A percentile compares a stretch with the other conserved stretches of the same genome.
phyloP scores from a whole-genome alignment of 495 filamentous ascomycete genomes.

The Antarctomyces pellizariae region DNA sequence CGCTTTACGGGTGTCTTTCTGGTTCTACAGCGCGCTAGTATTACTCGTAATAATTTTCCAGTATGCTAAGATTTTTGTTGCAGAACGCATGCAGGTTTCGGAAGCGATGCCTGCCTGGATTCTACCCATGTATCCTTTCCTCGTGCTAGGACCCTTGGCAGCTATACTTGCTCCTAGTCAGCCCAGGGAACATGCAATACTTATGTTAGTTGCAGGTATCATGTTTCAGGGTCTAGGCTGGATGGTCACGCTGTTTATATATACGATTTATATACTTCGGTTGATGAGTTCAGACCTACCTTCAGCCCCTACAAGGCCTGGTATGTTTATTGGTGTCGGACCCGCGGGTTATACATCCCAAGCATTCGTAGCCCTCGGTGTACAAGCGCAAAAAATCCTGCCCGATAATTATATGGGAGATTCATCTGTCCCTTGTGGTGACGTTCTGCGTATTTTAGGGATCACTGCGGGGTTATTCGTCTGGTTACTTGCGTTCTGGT shows the following conservation, averaged over 20 bases:
- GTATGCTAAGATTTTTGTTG: slow-evolving; percentile 28
- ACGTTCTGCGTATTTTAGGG: slow-evolving; percentile 24
- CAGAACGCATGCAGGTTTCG: slow-evolving; percentile 15
- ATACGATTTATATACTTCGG: slow-evolving; percentile 15
- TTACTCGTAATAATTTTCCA: slow-evolving; percentile 22
- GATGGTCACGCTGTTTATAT: slow-evolving; percentile 24
- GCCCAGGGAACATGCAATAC: slow-evolving; percentile 16
- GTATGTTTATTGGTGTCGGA: slow-evolving; percentile 51
- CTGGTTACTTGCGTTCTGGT: slow-evolving; percentile 50
- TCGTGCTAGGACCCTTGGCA: slow-evolving; percentile 28
- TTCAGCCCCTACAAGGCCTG: slow-evolving; percentile 10
- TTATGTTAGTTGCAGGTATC: slow-evolving; percentile 25
- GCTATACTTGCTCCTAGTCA: slow-evolving; percentile 19
- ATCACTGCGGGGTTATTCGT: slow-evolving; percentile 33
- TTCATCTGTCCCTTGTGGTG: slow-evolving; percentile 13
- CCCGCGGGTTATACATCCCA: slow-evolving; percentile 46
- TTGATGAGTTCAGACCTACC: slow-evolving; percentile 14
- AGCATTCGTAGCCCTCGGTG: slow-evolving; percentile 24
- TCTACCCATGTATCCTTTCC: slow-evolving; percentile 29
- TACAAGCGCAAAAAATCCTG: slow-evolving; percentile 1
- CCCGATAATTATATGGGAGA: slow-evolving; percentile 7
- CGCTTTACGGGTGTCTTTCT: slow-evolving; percentile 23
- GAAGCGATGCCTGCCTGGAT: slow-evolving; percentile 28
- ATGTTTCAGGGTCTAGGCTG: slow-evolving; percentile 28
- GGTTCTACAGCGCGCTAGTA: slow-evolving; percentile 23